Evolutionary conservation across 352 stramenopile species (phyloP).

Genomic region (Pythium brassicae): DNA sequence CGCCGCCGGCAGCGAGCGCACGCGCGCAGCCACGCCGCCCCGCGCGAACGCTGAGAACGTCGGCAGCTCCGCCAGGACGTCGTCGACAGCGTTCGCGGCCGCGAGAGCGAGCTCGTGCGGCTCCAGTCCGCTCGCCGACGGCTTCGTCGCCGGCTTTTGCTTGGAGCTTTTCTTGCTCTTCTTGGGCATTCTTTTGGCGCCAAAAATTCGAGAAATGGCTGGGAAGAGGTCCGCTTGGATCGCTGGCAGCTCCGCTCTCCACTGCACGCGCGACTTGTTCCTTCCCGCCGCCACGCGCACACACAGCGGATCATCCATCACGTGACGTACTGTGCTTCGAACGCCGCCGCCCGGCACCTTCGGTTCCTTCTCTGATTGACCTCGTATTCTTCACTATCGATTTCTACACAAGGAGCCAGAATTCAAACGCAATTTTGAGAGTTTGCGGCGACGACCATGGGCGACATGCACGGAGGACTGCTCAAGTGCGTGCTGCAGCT

Average conservation of each 20-base stretch:
- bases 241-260: neutral
- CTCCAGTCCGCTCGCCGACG: neutral
- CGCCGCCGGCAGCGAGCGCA: constrained; percentile 38
- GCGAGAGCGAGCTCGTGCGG: constrained; percentile 23
- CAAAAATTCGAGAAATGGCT: neutral
- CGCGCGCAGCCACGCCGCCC: constrained; percentile 36
- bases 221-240: neutral
- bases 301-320: no score
- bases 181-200: constrained; percentile 20
- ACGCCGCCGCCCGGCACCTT: no score
- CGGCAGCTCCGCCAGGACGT: constrained; percentile 64
- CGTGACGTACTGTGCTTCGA: no score
- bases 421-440: neutral
- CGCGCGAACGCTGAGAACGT: constrained; percentile 52
- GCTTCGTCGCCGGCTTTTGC: neutral
- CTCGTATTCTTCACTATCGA: neutral
- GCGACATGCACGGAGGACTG: constrained; percentile 50
- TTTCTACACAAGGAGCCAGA: neutral
- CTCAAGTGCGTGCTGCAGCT: constrained; percentile 77
- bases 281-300: no score
- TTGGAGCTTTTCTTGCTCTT: constrained; percentile 13
- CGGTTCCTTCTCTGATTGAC: neutral
- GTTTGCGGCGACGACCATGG: constrained; percentile 22
- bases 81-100: constrained; percentile 41
- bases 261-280: no score